A percentile compares a stretch with the other conserved stretches of the same genome.
These are phyloP conservation scores for Chlamydomonas reinhardtii DNA, from an alignment of 163 green algal genomes.

Conservation along the genomic window DNA sequence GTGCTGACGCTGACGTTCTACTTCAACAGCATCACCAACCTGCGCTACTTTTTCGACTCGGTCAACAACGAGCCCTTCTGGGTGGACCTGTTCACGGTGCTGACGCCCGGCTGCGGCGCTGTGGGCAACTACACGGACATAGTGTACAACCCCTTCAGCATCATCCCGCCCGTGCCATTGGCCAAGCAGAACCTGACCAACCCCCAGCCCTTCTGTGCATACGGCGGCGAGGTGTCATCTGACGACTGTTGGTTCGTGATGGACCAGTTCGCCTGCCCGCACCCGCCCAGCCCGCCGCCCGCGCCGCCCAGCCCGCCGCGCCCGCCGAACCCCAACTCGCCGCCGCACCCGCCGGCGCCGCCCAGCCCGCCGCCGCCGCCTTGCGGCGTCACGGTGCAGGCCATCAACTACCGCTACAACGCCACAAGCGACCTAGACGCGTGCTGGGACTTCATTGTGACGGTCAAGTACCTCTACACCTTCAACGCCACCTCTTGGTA, in stretches of 20 bases:
- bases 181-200: background rate
- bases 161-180: slow-evolving; percentile 26
- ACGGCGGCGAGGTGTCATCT: background rate
- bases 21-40: slow-evolving; percentile 27
- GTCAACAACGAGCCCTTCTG: slow-evolving; percentile 36
- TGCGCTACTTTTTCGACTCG: slow-evolving; percentile 42
- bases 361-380: slow-evolving; percentile 25
- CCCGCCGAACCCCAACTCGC: slow-evolving; percentile 8
- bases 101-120: slow-evolving; percentile 26
- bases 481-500: slow-evolving; percentile 24
- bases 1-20: slow-evolving; percentile 24
- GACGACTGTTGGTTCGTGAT: slow-evolving; percentile 26
- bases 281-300: slow-evolving; percentile 19
- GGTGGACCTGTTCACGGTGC: slow-evolving; percentile 14
- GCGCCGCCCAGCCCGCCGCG: background rate
- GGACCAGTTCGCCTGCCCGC: slow-evolving; percentile 9
- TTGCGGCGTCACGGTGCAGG: slow-evolving; percentile 4
- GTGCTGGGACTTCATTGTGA: slow-evolving; percentile 1
- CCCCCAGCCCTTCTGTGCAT: slow-evolving; percentile 33
- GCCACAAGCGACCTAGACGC: background rate
- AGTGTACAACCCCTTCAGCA: slow-evolving; percentile 6
- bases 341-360: background rate
- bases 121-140: slow-evolving; percentile 41
- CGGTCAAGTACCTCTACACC: slow-evolving; percentile 14
- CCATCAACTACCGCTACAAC: background rate